These are phyloP conservation scores for Euphorbia peplus DNA, from an alignment of 345 rosid genomes.

Conservation along the genomic window DNA sequence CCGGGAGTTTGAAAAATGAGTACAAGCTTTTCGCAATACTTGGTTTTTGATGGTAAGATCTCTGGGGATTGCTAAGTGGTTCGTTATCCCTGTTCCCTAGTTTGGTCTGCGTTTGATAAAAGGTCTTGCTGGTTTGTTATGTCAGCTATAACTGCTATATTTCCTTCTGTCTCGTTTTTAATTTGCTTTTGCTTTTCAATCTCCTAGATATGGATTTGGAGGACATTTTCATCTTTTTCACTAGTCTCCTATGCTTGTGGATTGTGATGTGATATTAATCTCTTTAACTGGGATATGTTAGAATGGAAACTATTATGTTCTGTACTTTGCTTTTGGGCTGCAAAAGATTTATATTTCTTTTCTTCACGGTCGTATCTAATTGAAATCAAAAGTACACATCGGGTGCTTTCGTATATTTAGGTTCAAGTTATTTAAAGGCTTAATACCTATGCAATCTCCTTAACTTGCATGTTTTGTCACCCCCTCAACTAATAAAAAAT, in stretches of 20 bases:
- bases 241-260: neutral
- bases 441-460: too few species aligned
- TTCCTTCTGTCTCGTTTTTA: neutral
- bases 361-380: too few species aligned
- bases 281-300: neutral
- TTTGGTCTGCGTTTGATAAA: conserved; percentile 6
- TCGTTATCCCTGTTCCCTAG: too few species aligned
- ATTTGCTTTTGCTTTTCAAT: neutral
- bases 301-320: neutral
- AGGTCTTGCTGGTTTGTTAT: neutral
- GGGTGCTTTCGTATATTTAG: too few species aligned
- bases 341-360: too few species aligned
- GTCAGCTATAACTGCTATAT: neutral
- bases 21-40: neutral
- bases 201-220: neutral
- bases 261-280: neutral
- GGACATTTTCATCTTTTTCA: neutral
- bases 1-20: conserved; percentile 21
- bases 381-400: too few species aligned
- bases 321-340: neutral
- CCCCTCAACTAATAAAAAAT: too few species aligned
- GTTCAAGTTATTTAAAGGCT: too few species aligned
- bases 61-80: neutral
- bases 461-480: too few species aligned
- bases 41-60: conserved; percentile 1